phyloP scores from a whole-genome alignment of 2,329 filamentous ascomycete species.

The Diaporthe citrichinensis region DNA sequence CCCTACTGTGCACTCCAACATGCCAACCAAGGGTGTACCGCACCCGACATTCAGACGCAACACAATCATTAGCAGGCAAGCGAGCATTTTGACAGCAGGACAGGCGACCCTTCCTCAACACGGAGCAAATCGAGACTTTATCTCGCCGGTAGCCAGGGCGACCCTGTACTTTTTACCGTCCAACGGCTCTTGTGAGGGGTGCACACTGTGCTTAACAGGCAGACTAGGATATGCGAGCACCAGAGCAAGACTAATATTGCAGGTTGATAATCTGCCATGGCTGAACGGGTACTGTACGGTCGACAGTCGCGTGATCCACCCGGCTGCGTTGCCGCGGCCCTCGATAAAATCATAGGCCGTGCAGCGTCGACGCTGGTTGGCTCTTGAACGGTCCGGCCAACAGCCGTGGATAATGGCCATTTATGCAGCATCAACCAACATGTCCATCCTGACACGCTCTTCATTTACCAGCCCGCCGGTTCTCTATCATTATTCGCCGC shows the following conservation, averaged over 20 bases:
- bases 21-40: neutral
- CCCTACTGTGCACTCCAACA: neutral
- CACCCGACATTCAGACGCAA: neutral
- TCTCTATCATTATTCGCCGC: slow-evolving; percentile 27
- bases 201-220: neutral
- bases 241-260: neutral
- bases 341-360: neutral
- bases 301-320: neutral
- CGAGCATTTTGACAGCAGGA: neutral
- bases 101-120: too few relatives aligned
- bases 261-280: neutral
- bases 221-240: neutral
- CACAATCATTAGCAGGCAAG: neutral
- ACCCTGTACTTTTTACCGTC: neutral
- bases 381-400: neutral
- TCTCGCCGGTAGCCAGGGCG: neutral
- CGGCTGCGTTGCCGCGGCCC: slow-evolving; percentile 19
- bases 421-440: slow-evolving; percentile 33
- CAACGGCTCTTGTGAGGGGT: neutral
- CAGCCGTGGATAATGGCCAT: neutral
- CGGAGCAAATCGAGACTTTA: neutral
- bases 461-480: slow-evolving; percentile 28
- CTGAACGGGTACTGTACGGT: neutral
- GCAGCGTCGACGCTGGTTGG: slow-evolving; percentile 2
- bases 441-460: slow-evolving; percentile 26